phyloP scores from a whole-genome alignment of 768 basidiomycete genomes.

The Russula sp. region DNA sequence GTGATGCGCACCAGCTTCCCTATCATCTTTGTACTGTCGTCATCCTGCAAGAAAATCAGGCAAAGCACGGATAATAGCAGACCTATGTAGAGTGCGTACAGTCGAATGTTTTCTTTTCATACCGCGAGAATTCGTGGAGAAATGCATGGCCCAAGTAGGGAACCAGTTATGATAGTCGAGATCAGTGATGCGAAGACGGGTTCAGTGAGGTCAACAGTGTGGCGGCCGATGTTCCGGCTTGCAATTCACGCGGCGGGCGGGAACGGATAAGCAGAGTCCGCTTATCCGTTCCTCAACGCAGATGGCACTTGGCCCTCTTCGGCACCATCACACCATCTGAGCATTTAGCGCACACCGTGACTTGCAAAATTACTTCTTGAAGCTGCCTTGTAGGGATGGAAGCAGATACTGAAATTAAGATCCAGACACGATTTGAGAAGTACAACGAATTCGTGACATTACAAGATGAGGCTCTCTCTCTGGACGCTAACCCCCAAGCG shows the following conservation, averaged over 20 bases:
- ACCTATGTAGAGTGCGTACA: neutral
- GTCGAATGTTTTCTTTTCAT: constrained; percentile 10
- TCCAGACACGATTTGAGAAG: constrained; percentile 53
- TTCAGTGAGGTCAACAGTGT: no score
- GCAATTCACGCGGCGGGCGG: no score
- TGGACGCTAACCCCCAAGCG: constrained; percentile 42
- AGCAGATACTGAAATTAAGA: constrained; percentile 38
- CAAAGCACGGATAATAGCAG: neutral
- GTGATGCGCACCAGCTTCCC: constrained; percentile 17
- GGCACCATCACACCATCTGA: neutral
- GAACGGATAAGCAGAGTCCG: no score
- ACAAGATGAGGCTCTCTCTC: constrained; percentile 45
- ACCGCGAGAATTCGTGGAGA: constrained; percentile 1
- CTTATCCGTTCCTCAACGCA: no score
- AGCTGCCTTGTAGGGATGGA: constrained; percentile 26
- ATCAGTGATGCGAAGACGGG: no score
- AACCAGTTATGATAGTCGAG: no score
- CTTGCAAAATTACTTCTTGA: neutral
- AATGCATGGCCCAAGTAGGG: neutral
- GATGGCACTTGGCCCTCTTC: neutral
- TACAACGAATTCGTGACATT: constrained; percentile 48
- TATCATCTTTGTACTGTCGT: neutral
- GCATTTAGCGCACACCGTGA: neutral
- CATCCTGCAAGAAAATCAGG: constrained; percentile 7
- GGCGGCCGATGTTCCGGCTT: no score